Base-by-base conservation (phyloP, 1,139 yeast genomes). In the Suhomyces chickasaworum region DNA sequence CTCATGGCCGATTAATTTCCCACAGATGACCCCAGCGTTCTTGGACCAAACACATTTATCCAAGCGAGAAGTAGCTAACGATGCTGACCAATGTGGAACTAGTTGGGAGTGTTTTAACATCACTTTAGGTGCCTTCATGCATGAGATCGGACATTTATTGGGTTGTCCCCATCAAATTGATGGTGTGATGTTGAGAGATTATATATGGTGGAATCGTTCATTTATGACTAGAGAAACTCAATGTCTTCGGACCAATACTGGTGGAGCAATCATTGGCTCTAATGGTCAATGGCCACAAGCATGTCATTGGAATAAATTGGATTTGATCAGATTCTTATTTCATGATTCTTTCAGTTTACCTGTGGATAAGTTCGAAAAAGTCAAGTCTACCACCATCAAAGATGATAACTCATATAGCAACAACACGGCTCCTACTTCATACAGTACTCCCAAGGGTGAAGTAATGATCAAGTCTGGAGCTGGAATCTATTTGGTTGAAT, bases 121-220 rank as follows among this genome's bases (percentile, higher is more conserved):
- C 36, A 89, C 97, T 1, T 65, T 89, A 61, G 98, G 99, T 36
- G 98, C 98, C 0, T 90, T 89, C 57, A 77, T 91, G 86, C 99
- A 93, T 63, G 98, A 93, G 63, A 85, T 90, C 45, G 98, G 99
- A 2, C 98, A 93, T 63, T 70, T 81, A 23, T 71, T 91, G 35
- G 97, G 97, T 0, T 86, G 95, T 54, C 97, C 98, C 1, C 98
- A 93, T 65, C 95, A 90, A 65, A 87, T 83, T 3, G 73, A 77
- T 56, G 98, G 98, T 15, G 87, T 91, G 20, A 93, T 93, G 98
- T 66, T 89, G 38, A 75, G 97, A 51, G 97, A 88, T 53, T 93
- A 91, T 60, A 73, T 84, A 12, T 79, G 85, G 55, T 79, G 89
- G 75, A 88, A 91, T 63, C 75, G 98, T 48, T 80, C 90, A 7